A percentile compares a stretch with the other conserved stretches of the same genome.
phyloP scores from a whole-genome alignment of 2,329 filamentous ascomycete species.

The Fusarium sp. region DNA sequence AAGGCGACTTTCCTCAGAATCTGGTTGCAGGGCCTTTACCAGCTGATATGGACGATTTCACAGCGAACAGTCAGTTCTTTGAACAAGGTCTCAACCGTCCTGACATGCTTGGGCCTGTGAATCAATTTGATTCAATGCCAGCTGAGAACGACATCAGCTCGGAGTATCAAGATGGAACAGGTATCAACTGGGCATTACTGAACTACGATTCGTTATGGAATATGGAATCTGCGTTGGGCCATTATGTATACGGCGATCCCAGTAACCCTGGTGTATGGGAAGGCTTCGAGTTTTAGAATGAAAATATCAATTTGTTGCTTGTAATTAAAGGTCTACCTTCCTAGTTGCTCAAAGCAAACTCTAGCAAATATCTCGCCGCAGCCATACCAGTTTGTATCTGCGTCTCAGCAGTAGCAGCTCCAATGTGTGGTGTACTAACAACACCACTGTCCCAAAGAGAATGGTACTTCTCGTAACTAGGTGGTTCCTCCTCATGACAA shows the following conservation, averaged over 20 bases:
- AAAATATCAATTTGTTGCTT: neutral
- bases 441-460: slow-evolving; percentile 51
- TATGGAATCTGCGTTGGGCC: slow-evolving; percentile 26
- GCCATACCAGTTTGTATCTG: slow-evolving; percentile 48
- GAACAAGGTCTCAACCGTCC: neutral
- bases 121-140: neutral
- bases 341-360: slow-evolving; percentile 23
- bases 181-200: slow-evolving; percentile 16
- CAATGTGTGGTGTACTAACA: slow-evolving; percentile 59
- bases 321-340: neutral
- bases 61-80: neutral
- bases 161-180: slow-evolving; percentile 4
- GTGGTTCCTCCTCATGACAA: slow-evolving; percentile 55
- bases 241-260: slow-evolving; percentile 29
- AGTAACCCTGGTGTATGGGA: slow-evolving; percentile 10
- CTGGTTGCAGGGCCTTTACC: neutral
- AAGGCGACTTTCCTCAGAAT: accelerated
- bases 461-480: slow-evolving; percentile 50
- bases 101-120: neutral
- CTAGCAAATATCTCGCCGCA: slow-evolving; percentile 40
- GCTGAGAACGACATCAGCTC: accelerated
- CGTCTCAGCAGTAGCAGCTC: slow-evolving; percentile 55
- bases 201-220: slow-evolving; percentile 30
- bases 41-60: neutral
- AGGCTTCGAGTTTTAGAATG: neutral